Base-by-base conservation (phyloP, 306 rosid species). In the Cyamopsis tetragonoloba region DNA sequence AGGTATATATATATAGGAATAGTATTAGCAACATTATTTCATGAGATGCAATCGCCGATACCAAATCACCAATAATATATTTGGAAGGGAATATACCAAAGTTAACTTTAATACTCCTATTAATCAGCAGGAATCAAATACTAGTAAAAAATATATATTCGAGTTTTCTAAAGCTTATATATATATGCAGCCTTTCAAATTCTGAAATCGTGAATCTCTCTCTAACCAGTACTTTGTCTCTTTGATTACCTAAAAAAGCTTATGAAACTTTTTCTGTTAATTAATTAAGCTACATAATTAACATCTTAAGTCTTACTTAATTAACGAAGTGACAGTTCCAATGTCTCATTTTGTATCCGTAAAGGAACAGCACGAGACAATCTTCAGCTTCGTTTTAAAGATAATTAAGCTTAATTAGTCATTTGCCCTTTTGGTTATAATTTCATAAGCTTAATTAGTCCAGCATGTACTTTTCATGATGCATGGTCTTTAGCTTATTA, bases 1-100 rank as follows among this genome's bases (percentile, higher is more conserved):
- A 84, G 46, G 88, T 68, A 84, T n/a, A n/a, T n/a, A n/a, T n/a
- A n/a, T n/a, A n/a, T 72, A 44, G 20, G 15, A 27, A 43, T 49
- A 14, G n/a, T n/a, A n/a, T n/a, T n/a, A n/a, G 11, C 3, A 27
- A 1, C 60, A 19, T 57, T 24, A 28, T 55, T 30, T 27, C 37
- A 54, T 6, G 22, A 27, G 37, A 53, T n/a, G 32, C 5, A 49
- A 22, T 23, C 13, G 10, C 7, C 58, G 3, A 53, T 15, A 2
- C 10, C 8, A n/a, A 31, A 31, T 10, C 24, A 54, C 19, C 31
- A 34, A 13, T 13, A 2, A 58, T 34, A 59, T 3, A 15, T 1
- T 35, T 12, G 31, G 18, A 20, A n/a, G 18, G 49, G 66, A 22
- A 60, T n/a, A 1, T 39, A n/a, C n/a, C n/a, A n/a, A n/a, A n/a